Evolutionary conservation across 2,329 filamentous ascomycete species (phyloP).

Genomic region (Colletotrichum kahawae): DNA sequence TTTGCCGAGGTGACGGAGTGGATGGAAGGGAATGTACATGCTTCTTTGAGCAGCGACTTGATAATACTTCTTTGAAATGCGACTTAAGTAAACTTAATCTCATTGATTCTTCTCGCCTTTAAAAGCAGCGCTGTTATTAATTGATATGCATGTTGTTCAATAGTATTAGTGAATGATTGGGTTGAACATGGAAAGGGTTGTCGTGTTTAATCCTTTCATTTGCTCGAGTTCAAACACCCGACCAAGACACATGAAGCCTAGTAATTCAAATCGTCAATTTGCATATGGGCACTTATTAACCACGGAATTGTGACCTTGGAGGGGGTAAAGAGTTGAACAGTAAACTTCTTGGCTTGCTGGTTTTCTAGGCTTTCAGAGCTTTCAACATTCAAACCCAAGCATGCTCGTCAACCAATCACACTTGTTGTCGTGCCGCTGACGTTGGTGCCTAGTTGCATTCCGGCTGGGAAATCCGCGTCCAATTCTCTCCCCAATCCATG

Average conservation of each 20-base stretch:
- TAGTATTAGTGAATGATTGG: no score
- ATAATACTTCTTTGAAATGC: no score
- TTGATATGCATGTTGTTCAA: no score
- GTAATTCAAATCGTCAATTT: no score
- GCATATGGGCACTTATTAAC: fast-evolving
- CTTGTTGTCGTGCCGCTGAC: neutral
- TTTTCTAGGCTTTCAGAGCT: fast-evolving
- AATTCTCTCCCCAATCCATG: fast-evolving
- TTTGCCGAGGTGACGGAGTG: neutral
- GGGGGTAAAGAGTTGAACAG: neutral
- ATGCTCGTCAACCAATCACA: neutral
- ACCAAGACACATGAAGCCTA: no score
- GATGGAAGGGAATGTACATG: neutral
- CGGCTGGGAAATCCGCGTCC: neutral
- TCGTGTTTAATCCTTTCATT: no score
- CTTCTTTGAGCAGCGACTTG: no score
- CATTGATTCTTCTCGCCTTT: no score
- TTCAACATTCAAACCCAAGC: fast-evolving
- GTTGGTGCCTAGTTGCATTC: neutral
- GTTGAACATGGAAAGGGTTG: no score
- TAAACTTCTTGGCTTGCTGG: neutral
- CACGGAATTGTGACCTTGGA: fast-evolving
- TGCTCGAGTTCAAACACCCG: no score
- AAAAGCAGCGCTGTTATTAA: no score
- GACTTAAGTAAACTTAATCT: no score